Evolutionary conservation across 768 basidiomycete species (phyloP), one percentile per base, ranked within the genome.

Genomic region (Hortiboletus flavorubellus): DNA sequence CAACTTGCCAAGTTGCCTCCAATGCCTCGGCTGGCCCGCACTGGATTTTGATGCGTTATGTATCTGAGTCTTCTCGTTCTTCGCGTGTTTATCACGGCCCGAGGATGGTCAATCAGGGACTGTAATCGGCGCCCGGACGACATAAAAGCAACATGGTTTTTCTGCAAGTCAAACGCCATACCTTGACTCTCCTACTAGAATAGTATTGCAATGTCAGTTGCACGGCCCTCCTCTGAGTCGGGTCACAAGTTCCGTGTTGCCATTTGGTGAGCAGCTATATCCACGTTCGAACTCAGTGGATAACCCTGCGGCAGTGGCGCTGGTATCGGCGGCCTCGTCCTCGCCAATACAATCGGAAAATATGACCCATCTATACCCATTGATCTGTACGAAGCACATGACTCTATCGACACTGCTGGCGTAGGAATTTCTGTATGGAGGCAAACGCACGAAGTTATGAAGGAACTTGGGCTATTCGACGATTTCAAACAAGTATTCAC

Each of bases 351-450:
- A 9, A 68, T 77, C n/a, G 71, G 67, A 37, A 64, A 65, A 49
- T 70, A 68, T 50, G 58, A 73, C 60, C 48, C 58, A 16, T 54
- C 55, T 1, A 62, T 78, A 18, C 66, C 73, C 52, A 68, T 78
- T 14, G 68, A 77, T 53, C 55, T 82, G 4, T 82, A 81, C 55
- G 81, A 82, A 67, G 72, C 78, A 4, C 75, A 72, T 21, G 59
- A 72, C 2, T 71, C 72, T 29, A 68, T 79, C 29, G 71, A 72
- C 9, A 71, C 72, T 8, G 59, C 70, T 12, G 78, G 78, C 6
- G 74, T 73, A 6, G 77, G 80, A 64, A 42, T 79, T 68, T 42
- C 75, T 66, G 68, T 81, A 6, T 80, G 79, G 80, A 63, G 64
- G 9, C 68, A 78, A 37, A 79, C 79, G 8, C 78, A 77, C 75